Percentiles rank a stretch among this genome's conserved stretches.
Evolutionary conservation across 352 stramenopile species (phyloP).

Genomic region (Phytopythium kandeliae): DNA sequence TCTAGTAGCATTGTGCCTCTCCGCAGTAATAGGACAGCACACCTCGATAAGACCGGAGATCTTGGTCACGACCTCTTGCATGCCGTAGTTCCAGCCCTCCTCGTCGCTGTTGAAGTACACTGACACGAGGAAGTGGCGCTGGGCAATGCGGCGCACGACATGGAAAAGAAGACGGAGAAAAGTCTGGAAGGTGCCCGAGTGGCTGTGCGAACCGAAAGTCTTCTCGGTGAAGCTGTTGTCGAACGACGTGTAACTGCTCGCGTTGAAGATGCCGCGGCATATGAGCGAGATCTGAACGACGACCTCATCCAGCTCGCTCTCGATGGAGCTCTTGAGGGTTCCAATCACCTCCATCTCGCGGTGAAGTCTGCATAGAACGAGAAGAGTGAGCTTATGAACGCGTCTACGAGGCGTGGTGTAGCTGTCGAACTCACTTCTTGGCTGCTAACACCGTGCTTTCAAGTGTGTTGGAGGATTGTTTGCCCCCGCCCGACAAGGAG

Average conservation of each 20-base stretch:
- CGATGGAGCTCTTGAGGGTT: slow-evolving; percentile 62
- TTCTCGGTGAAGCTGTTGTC: slow-evolving; percentile 70
- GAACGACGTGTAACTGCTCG: slow-evolving; percentile 70
- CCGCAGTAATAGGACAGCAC: too few relatives aligned
- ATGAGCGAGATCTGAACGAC: slow-evolving; percentile 61
- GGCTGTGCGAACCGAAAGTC: slow-evolving; percentile 59
- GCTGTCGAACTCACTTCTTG: slow-evolving; percentile 39
- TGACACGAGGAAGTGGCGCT: slow-evolving; percentile 62
- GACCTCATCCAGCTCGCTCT: slow-evolving; percentile 57
- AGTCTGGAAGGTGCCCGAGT: slow-evolving; percentile 60
- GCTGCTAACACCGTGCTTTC: slow-evolving; percentile 49
- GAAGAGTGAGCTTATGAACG: not conserved
- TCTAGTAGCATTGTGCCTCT: too few relatives aligned
- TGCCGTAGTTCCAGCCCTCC: slow-evolving; percentile 61
- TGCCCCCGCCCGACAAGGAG: not conserved
- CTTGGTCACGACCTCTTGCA: slow-evolving; percentile 58
- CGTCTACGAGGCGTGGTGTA: not conserved
- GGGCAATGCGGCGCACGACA: slow-evolving; percentile 55
- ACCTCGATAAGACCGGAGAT: slow-evolving; percentile 67
- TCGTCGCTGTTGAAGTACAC: slow-evolving; percentile 57
- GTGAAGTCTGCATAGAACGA: slow-evolving; percentile 35
- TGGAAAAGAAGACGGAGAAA: slow-evolving; percentile 64
- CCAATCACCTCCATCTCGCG: slow-evolving; percentile 73
- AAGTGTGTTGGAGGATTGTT: slow-evolving; percentile 33
- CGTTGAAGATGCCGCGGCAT: slow-evolving; percentile 68